These are phyloP conservation scores for Pleurotus giganteus DNA, from an alignment of 768 basidiomycete species.

Conservation along the genomic window DNA sequence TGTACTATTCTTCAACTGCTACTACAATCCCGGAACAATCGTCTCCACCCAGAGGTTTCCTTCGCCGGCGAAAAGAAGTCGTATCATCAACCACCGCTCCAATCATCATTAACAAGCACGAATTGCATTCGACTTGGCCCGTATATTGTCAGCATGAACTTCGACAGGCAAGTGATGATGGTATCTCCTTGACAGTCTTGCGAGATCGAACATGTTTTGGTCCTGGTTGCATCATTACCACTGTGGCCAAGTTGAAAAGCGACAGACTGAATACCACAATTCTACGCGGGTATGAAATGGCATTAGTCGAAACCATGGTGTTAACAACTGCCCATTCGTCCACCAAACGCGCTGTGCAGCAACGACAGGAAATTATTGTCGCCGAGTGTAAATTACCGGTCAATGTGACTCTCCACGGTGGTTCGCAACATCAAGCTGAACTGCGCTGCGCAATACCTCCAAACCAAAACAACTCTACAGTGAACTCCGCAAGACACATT, in stretches of 20 bases:
- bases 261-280: constrained; percentile 66
- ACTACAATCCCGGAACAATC: not conserved
- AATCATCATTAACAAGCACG: constrained; percentile 90
- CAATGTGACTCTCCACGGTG: constrained; percentile 73
- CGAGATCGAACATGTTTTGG: constrained; percentile 81
- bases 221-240: constrained; percentile 76
- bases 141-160: constrained; percentile 78
- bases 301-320: constrained; percentile 76
- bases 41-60: constrained; percentile 58
- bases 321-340: constrained; percentile 55
- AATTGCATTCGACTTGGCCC: constrained; percentile 92
- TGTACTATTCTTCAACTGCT: constrained; percentile 15
- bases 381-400: constrained; percentile 72
- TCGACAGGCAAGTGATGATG: constrained; percentile 63
- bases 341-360: constrained; percentile 59
- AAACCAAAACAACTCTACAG: constrained; percentile 76
- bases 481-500: constrained; percentile 80
- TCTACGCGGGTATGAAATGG: constrained; percentile 82
- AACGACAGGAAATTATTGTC: constrained; percentile 51
- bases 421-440: constrained; percentile 69
- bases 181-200: constrained; percentile 72
- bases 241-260: constrained; percentile 71
- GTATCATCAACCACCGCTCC: constrained; percentile 64
- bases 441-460: constrained; percentile 66
- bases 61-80: constrained; percentile 75